Base-by-base conservation (phyloP, 2,329 filamentous ascomycete species). In the Aspergillus niger region DNA sequence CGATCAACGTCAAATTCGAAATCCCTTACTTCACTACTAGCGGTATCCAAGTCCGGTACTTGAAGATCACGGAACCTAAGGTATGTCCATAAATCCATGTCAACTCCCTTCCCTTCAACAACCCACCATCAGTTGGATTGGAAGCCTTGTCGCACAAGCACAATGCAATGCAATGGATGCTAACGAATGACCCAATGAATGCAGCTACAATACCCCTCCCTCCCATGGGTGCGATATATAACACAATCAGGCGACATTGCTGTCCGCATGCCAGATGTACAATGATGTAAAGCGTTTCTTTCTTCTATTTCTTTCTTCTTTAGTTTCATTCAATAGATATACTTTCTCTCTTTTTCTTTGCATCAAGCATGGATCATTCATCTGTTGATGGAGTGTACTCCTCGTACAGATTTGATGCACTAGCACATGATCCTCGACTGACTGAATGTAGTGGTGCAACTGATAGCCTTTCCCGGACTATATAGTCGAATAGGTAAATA, bases 11-110 rank as follows among this genome's bases (percentile, higher is more conserved):
- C 81, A 99, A 99, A 82, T 99, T 99, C 76, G 95, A 99, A 82
- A 99, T 99, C 74, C 95, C 95, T n/a, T 99, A 99, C 80, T 99
- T 99, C 76, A 99, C 95, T n/a, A 99, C 96, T 3, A 96, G 91
- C 80, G 95, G 95, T 66, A 99, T 99, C 69, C 96, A 99, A 79
- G 95, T 99, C 71, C 87, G 95, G 72, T 99, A 99, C 77, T 80
- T 99, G 77, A 99, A 99, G 85, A 99, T 99, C 73, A 98, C 96
- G 65, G 95, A 99, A 80, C 95, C 95, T 50, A 99, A 99, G 91
- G 94, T 97, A 82, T 72, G 86, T 77, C n/a, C 65, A 3, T 55
- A 20, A 36, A 10, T 15, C 47, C 22, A 36, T 36, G 11, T 15
- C 32, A 10, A 30, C n/a, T 20, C 20, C 28, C 20, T 20, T 24